Percentiles rank a stretch among this genome's conserved stretches.
These are phyloP conservation scores for Clausena lansium DNA, from an alignment of 345 rosid species.

Conservation along the genomic window DNA sequence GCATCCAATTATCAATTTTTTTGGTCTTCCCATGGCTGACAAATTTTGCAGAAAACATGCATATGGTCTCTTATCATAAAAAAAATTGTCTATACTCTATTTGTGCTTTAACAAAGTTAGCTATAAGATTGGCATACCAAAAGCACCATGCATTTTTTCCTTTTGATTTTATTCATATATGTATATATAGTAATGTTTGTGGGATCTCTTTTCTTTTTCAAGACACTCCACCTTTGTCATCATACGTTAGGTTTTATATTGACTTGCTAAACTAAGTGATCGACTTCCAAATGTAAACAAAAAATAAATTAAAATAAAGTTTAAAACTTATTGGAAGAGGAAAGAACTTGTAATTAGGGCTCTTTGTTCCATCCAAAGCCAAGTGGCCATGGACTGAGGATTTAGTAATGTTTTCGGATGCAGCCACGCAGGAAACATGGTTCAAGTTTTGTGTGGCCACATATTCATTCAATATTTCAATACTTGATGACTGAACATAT, in stretches of 20 bases:
- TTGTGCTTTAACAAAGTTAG: not conserved
- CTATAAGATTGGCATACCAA: not conserved
- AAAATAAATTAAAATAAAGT: not conserved
- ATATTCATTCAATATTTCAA: not conserved
- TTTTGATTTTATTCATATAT: not conserved
- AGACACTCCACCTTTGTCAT: not conserved
- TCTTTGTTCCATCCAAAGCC: not conserved
- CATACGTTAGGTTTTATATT: not conserved
- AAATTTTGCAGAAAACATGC: slow-evolving; percentile 18
- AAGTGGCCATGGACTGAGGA: not conserved
- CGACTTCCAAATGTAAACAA: not conserved
- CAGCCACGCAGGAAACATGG: slow-evolving; percentile 5
- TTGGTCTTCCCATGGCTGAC: not conserved
- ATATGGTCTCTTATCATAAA: slow-evolving; percentile 3
- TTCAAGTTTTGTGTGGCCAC: not conserved
- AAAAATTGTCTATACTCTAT: not conserved
- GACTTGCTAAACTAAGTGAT: not conserved
- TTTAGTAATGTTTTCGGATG: not conserved
- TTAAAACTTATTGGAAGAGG: not conserved
- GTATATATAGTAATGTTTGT: slow-evolving; percentile 3
- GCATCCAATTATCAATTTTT: not conserved
- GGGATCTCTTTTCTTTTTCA: slow-evolving; percentile 3
- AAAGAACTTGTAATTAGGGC: not conserved
- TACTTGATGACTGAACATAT: not conserved
- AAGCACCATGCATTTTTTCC: not conserved